These are phyloP conservation scores for Ustanciosporium gigantosporum DNA, from an alignment of 1,284 basidiomycete species.

Conservation along the genomic window DNA sequence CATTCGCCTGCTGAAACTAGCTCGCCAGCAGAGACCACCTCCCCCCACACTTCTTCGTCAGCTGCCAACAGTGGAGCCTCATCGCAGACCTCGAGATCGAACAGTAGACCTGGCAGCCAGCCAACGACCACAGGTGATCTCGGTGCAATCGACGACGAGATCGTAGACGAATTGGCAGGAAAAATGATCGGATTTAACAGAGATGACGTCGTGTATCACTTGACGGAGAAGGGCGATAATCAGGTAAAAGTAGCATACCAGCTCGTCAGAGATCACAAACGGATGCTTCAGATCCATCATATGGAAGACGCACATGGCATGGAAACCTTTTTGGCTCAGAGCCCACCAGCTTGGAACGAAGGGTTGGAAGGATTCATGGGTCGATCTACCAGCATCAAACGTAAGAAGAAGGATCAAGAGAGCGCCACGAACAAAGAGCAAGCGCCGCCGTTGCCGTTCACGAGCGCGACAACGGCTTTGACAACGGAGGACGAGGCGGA, in stretches of 20 bases:
- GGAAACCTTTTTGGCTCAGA: conserved; percentile 65
- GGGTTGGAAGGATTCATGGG: conserved; percentile 59
- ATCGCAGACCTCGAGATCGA: conserved; percentile 17
- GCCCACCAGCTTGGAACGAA: conserved; percentile 65
- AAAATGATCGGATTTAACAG: conserved; percentile 77
- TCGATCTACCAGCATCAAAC: conserved; percentile 43
- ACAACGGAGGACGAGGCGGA: conserved; percentile 18
- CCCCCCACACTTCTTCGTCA: conserved; percentile 8
- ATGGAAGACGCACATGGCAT: conserved; percentile 60
- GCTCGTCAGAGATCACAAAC: conserved; percentile 83
- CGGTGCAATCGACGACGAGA: conserved; percentile 84
- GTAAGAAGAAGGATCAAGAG: conserved; percentile 10
- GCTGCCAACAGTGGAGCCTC: conserved; percentile 13
- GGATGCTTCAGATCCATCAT: conserved; percentile 73
- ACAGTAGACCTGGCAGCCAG: conserved; percentile 21
- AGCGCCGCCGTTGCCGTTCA: conserved; percentile 8
- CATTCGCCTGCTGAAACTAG: conserved; percentile 19
- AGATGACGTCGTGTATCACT: conserved; percentile 81
- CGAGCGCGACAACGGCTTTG: conserved; percentile 7
- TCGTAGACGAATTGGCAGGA: conserved; percentile 78
- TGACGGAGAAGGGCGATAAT: conserved; percentile 84
- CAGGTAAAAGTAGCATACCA: conserved; percentile 96
- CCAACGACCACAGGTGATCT: conserved; percentile 63
- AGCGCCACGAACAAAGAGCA: conserved; percentile 3
- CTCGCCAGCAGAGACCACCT: conserved; percentile 17